Percentiles rank a stretch among this genome's conserved stretches.
Conservation (phyloP, 768 basidiomycete genomes). For the Collybia nuda region DNA sequence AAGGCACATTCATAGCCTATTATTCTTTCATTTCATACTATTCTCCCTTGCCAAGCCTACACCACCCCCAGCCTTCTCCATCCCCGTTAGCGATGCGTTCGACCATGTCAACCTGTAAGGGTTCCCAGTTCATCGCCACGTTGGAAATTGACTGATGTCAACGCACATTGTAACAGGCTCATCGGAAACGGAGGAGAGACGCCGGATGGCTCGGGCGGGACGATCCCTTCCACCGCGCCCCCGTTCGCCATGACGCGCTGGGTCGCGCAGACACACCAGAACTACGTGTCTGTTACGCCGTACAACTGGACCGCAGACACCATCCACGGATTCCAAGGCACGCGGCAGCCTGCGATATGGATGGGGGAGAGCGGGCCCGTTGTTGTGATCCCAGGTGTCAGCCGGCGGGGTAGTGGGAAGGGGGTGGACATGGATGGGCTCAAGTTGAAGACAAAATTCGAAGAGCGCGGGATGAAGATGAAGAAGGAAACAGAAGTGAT, state of each 20-base stretch:
- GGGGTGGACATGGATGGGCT: neutral
- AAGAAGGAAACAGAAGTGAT: slow-evolving; percentile 52
- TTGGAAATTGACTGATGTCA: too few relatives aligned
- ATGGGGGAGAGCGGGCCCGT: slow-evolving; percentile 80
- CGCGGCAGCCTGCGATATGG: slow-evolving; percentile 87
- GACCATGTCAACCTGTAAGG: slow-evolving; percentile 31
- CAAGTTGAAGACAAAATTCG: slow-evolving; percentile 50
- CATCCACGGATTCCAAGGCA: slow-evolving; percentile 78
- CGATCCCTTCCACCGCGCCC: slow-evolving; percentile 74
- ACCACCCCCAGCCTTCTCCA: slow-evolving; percentile 8
- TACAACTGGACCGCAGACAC: slow-evolving; percentile 57
- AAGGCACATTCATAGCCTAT: too few relatives aligned
- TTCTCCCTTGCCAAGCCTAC: neutral
- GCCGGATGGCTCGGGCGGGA: slow-evolving; percentile 72
- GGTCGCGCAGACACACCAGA: slow-evolving; percentile 78
- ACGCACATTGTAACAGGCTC: slow-evolving; percentile 27
- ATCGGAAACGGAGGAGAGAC: slow-evolving; percentile 75
- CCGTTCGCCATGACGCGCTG: slow-evolving; percentile 88
- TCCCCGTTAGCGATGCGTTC: slow-evolving; percentile 22
- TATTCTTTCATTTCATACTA: neutral
- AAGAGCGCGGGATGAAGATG: slow-evolving; percentile 56
- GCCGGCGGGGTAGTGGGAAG: slow-evolving; percentile 1
- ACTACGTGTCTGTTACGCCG: slow-evolving; percentile 72
- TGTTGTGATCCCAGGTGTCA: slow-evolving; percentile 57
- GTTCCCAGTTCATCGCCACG: too few relatives aligned